Conservation (phyloP, 352 stramenopile genomes). For the Phytophthora sojae region DNA sequence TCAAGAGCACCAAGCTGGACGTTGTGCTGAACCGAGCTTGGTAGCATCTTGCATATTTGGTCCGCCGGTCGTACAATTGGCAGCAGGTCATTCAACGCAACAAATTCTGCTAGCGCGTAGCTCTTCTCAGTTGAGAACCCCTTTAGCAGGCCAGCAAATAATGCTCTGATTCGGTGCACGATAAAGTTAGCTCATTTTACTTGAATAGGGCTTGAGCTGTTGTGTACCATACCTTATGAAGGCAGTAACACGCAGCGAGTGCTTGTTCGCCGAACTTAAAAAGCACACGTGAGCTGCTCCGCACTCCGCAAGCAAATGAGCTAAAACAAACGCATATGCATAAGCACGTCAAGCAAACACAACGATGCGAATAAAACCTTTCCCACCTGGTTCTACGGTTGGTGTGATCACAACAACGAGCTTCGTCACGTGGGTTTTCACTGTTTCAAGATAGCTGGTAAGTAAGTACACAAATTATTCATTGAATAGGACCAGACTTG, state of each 20-base stretch:
- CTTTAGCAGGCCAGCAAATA: slow-evolving; percentile 58
- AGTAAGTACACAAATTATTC: slow-evolving; percentile 20
- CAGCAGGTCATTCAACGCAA: slow-evolving; percentile 52
- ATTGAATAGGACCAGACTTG: not conserved
- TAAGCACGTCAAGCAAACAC: not conserved
- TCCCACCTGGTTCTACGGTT: slow-evolving; percentile 40
- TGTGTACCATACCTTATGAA: slow-evolving; percentile 55
- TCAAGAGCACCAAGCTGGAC: slow-evolving; percentile 29
- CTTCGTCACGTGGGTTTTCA: slow-evolving; percentile 28
- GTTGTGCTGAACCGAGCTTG: slow-evolving; percentile 27
- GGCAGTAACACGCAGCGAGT: slow-evolving; percentile 42
- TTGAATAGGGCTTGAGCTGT: not conserved
- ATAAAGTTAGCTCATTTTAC: slow-evolving; percentile 9
- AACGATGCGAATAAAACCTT: not conserved
- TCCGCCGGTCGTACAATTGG: slow-evolving; percentile 31
- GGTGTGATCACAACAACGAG: slow-evolving; percentile 48
- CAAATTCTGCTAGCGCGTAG: slow-evolving; percentile 46
- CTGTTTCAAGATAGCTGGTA: slow-evolving; percentile 11
- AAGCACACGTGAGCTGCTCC: slow-evolving; percentile 64
- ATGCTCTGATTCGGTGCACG: slow-evolving; percentile 40
- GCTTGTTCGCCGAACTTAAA: slow-evolving; percentile 52
- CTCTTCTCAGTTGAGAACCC: slow-evolving; percentile 51
- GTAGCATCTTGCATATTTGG: slow-evolving; percentile 46
- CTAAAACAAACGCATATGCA: slow-evolving; percentile 22
- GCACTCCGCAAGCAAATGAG: slow-evolving; percentile 55